phyloP scores from a whole-genome alignment of 169 alveolate genomes.

The Haemoproteus tartakovskyi region DNA sequence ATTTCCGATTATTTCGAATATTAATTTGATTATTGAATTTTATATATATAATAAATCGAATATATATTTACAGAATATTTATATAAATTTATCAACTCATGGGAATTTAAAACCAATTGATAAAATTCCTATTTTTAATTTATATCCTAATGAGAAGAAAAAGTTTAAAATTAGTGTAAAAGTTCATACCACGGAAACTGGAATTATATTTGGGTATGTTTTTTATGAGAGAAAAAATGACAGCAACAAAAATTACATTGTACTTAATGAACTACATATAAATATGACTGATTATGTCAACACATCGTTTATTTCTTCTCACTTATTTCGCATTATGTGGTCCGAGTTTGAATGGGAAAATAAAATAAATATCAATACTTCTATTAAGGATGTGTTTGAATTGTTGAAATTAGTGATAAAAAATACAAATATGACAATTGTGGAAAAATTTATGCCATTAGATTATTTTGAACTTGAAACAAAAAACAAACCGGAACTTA shows the following conservation, averaged over 20 bases:
- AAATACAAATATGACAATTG: constrained; percentile 57
- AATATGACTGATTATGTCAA: constrained; percentile 86
- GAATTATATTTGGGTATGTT: constrained; percentile 90
- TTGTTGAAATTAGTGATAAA: constrained; percentile 46
- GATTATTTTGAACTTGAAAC: constrained; percentile 43
- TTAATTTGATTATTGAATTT: constrained; percentile 86
- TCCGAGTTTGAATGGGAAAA: constrained; percentile 96
- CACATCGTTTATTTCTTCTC: constrained; percentile 85
- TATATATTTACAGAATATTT: constrained; percentile 89
- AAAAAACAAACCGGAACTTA: constrained; percentile 34
- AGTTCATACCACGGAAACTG: constrained; percentile 85
- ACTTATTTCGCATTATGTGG: constrained; percentile 91
- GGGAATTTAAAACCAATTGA: constrained; percentile 82
- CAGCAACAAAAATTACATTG: constrained; percentile 75
- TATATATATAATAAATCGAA: constrained; percentile 84
- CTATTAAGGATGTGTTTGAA: constrained; percentile 48
- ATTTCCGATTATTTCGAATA: constrained; percentile 83
- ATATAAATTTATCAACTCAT: constrained; percentile 86
- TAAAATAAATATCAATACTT: constrained; percentile 77
- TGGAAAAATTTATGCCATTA: constrained; percentile 60
- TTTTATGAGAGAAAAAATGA: constrained; percentile 84
- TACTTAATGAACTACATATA: constrained; percentile 84
- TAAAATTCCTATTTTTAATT: constrained; percentile 81
- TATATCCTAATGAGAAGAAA: constrained; percentile 79
- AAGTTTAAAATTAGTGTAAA: constrained; percentile 80